These are phyloP conservation scores for Heimioporus retisporus DNA, from an alignment of 1,284 basidiomycete genomes.

Conservation along the genomic window DNA sequence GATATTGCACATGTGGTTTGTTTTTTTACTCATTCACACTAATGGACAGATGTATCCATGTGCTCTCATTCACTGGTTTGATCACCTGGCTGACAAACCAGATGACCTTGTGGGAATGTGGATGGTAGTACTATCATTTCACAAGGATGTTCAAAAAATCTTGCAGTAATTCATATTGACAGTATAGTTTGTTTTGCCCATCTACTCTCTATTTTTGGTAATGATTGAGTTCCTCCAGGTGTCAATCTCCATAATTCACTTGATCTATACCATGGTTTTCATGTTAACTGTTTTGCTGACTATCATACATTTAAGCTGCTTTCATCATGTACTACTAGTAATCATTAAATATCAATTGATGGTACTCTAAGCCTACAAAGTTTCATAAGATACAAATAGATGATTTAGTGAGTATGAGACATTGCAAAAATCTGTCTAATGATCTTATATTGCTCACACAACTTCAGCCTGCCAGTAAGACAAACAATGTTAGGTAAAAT, in stretches of 20 bases:
- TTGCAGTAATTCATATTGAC: no score
- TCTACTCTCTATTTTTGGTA: not conserved
- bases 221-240: not conserved
- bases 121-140: constrained; percentile 12
- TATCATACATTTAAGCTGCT: not conserved
- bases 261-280: not conserved
- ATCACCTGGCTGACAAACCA: constrained; percentile 1
- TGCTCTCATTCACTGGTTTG: constrained; percentile 18
- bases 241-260: not conserved
- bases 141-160: not conserved
- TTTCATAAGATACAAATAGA: no score
- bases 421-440: no score
- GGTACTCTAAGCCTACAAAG: no score
- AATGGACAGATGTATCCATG: constrained; percentile 5
- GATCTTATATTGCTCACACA: no score
- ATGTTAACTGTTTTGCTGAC: not conserved
- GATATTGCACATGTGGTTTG: not conserved
- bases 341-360: no score
- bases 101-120: constrained; percentile 16
- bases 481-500: no score
- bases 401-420: no score
- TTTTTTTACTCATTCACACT: constrained; percentile 5
- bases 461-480: no score
- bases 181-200: not conserved
- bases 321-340: not conserved